These are phyloP conservation scores for Cladophialophora carrionii DNA, from an alignment of 2,329 filamentous ascomycete genomes.

Conservation along the genomic window DNA sequence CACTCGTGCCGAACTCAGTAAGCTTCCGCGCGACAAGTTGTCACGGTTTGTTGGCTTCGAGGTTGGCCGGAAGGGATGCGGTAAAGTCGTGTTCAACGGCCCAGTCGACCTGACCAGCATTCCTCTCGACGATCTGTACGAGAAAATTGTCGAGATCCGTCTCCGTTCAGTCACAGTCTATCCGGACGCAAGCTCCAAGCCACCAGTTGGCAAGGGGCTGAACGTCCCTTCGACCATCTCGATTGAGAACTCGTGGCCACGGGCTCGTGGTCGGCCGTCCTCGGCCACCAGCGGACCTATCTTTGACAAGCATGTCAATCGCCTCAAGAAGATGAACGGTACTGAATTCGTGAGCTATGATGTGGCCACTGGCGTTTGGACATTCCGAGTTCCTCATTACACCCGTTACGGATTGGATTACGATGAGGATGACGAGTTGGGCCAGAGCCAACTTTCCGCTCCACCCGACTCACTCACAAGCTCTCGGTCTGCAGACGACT, in stretches of 20 bases:
- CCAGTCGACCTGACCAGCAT: conserved; percentile 81
- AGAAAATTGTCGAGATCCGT: conserved; percentile 73
- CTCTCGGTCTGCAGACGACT: conserved; percentile 24
- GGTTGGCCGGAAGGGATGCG: conserved; percentile 80
- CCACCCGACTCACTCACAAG: conserved; percentile 51
- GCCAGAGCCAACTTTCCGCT: conserved; percentile 56
- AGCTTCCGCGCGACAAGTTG: conserved; percentile 78
- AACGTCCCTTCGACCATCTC: conserved; percentile 87
- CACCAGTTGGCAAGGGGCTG: conserved; percentile 79
- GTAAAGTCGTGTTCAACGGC: conserved; percentile 77
- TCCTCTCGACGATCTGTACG: conserved; percentile 78
- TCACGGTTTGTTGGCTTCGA: conserved; percentile 73
- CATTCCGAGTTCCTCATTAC: conserved; percentile 92
- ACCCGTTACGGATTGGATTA: conserved; percentile 91
- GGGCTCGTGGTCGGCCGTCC: conserved; percentile 63
- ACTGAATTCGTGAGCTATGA: conserved; percentile 85
- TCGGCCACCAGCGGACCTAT: conserved; percentile 65
- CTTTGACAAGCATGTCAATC: conserved; percentile 79
- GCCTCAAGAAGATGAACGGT: conserved; percentile 75
- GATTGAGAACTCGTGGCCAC: conserved; percentile 93
- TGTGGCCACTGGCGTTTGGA: conserved; percentile 79
- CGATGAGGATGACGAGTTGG: conserved; percentile 65
- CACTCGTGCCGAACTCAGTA: conserved; percentile 70
- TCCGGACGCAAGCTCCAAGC: conserved; percentile 73
- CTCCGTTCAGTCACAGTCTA: conserved; percentile 88